Evolutionary conservation across 1,139 yeast genomes (phyloP).

Genomic region (Geotrichum cucujoidarum): DNA sequence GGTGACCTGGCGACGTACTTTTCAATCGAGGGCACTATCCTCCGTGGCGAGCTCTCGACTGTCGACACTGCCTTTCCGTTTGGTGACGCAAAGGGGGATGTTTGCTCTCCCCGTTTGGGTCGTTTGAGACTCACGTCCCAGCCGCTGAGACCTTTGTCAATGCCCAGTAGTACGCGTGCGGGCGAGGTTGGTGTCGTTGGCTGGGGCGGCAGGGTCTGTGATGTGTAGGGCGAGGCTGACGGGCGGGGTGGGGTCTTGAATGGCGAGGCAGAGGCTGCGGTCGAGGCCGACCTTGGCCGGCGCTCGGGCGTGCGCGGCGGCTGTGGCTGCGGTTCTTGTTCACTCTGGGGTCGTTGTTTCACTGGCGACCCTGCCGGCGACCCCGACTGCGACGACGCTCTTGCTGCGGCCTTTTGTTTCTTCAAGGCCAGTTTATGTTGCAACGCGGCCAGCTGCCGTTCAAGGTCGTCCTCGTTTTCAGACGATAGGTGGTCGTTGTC

Average conservation of each 20-base stretch:
- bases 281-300: neutral
- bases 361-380: constrained; percentile 2
- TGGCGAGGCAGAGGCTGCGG: neutral
- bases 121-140: constrained; percentile 19
- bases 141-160: constrained; percentile 18
- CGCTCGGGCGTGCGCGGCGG: constrained; percentile 6
- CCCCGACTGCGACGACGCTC: neutral
- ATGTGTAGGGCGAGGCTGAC: neutral
- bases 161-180: constrained; percentile 15
- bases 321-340: neutral
- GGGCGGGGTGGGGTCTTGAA: constrained; percentile 7
- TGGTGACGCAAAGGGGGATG: constrained; percentile 12
- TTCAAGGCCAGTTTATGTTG: constrained; percentile 4
- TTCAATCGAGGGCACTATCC: neutral
- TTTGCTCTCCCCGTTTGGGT: constrained; percentile 13
- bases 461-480: constrained; percentile 10
- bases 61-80: neutral
- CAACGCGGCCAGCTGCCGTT: constrained; percentile 8
- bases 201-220: neutral
- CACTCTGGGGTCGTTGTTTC: neutral
- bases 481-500: constrained; percentile 8
- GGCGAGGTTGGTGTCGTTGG: constrained; percentile 14
- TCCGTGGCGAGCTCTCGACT: neutral
- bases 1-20: neutral
- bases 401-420: neutral